These are phyloP conservation scores for Metarhizium rileyi DNA, from an alignment of 2,329 filamentous ascomycete species.

Conservation along the genomic window DNA sequence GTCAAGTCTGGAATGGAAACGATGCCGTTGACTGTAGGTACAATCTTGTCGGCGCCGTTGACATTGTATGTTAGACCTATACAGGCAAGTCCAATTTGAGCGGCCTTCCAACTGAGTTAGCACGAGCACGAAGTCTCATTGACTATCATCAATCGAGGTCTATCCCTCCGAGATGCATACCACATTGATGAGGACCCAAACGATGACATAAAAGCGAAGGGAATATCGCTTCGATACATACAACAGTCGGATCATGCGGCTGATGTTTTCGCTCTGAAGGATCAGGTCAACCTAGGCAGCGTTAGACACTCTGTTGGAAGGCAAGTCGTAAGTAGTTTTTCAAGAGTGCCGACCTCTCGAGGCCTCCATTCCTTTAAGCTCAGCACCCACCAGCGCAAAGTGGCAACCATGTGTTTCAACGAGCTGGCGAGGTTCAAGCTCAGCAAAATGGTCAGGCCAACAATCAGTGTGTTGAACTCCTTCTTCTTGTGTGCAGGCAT, in stretches of 20 bases:
- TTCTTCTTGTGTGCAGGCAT: constrained; percentile 26
- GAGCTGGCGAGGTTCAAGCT: constrained; percentile 32
- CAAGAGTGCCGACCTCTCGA: constrained; percentile 25
- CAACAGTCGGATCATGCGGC: constrained; percentile 12
- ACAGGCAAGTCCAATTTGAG: constrained; percentile 33
- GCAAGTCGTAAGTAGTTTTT: neutral
- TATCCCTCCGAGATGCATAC: constrained; percentile 7
- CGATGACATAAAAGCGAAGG: constrained; percentile 13
- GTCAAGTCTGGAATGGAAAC: constrained; percentile 28
- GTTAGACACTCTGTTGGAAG: neutral
- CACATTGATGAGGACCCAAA: constrained; percentile 15
- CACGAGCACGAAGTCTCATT: neutral
- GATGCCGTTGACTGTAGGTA: constrained; percentile 22
- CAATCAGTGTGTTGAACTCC: constrained; percentile 34
- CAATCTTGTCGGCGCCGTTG: constrained; percentile 23
- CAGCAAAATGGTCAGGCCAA: constrained; percentile 31
- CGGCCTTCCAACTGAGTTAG: constrained; percentile 16
- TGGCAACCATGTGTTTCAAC: constrained; percentile 32
- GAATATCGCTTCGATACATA: constrained; percentile 9
- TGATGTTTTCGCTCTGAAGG: constrained; percentile 16
- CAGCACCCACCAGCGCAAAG: constrained; percentile 37
- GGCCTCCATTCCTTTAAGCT: constrained; percentile 25
- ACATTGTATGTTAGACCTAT: constrained; percentile 33
- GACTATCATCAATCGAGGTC: neutral
- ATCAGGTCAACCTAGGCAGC: constrained; percentile 12